Percentiles rank a stretch among this genome's conserved stretches.
Evolutionary conservation across 2,329 filamentous ascomycete genomes (phyloP).

Genomic region (Colletotrichum endophyticum): DNA sequence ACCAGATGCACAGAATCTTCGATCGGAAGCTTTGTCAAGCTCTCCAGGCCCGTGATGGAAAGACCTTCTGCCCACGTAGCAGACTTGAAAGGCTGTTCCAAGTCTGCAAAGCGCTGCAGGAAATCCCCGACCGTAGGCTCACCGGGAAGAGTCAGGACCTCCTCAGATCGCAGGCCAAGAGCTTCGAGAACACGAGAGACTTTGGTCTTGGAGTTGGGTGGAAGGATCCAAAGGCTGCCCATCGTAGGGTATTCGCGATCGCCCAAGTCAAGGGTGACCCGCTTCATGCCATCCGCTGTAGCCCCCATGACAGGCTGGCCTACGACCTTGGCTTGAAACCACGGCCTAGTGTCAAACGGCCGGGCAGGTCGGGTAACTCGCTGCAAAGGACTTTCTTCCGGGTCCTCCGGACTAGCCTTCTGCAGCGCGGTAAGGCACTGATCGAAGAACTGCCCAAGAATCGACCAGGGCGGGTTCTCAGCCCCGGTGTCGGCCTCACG

Average conservation of each 20-base stretch:
- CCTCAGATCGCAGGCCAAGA: not conserved
- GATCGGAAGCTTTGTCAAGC: not conserved
- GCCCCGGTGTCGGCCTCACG: slow-evolving; percentile 11
- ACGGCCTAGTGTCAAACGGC: slow-evolving; percentile 15
- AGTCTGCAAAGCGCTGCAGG: not conserved
- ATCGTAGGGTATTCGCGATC: slow-evolving; percentile 17
- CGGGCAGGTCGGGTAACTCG: not conserved
- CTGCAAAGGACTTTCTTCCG: not conserved
- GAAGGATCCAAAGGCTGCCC: slow-evolving; percentile 16
- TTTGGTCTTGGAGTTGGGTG: slow-evolving; percentile 11
- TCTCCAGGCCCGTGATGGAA: not conserved
- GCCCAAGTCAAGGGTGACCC: slow-evolving; percentile 6
- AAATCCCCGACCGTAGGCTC: slow-evolving; percentile 1
- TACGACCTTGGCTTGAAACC: slow-evolving; percentile 11
- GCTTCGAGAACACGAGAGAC: slow-evolving; percentile 11
- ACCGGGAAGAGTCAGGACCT: not conserved
- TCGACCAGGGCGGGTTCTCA: slow-evolving; percentile 16
- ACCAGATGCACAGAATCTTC: slow-evolving; percentile 5
- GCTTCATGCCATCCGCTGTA: slow-evolving; percentile 7
- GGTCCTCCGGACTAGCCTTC: not conserved
- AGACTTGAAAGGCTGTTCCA: slow-evolving; percentile 11
- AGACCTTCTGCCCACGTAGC: not conserved
- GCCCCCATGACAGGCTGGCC: not conserved
- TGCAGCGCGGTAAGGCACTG: slow-evolving; percentile 12
- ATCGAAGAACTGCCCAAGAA: slow-evolving; percentile 10